A percentile compares a stretch with the other conserved stretches of the same genome.
phyloP scores from a whole-genome alignment of 2,329 filamentous ascomycete species.

The Huntiella abstrusa region DNA sequence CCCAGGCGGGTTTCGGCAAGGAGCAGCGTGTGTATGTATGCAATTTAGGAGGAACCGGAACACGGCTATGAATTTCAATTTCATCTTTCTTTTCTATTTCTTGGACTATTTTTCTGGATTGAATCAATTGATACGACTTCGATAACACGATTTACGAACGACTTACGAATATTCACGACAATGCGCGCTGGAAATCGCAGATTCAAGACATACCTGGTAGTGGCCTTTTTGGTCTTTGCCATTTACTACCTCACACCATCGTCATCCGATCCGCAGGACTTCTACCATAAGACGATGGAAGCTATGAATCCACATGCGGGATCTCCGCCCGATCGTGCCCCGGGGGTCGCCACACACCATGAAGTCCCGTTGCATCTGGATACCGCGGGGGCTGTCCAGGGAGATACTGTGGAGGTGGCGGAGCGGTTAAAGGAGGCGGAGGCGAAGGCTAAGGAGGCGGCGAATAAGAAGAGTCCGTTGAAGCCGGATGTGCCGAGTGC shows the following conservation, averaged over 20 bases:
- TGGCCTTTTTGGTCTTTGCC: constrained; percentile 7
- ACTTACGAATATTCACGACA: constrained; percentile 1
- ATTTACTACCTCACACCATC: constrained; percentile 10
- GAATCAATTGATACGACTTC: neutral
- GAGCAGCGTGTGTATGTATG: too few species aligned
- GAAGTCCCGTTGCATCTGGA: constrained; percentile 30
- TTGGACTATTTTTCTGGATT: neutral
- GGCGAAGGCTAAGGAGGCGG: constrained; percentile 46
- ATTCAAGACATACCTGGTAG: constrained; percentile 6
- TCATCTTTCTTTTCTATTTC: neutral
- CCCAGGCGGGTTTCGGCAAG: too few species aligned
- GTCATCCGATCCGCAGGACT: constrained; percentile 23
- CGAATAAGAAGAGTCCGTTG: constrained; percentile 45
- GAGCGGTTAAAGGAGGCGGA: constrained; percentile 49
- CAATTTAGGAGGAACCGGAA: too few species aligned
- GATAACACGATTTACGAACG: neutral
- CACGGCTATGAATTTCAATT: too few species aligned
- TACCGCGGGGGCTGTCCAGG: constrained; percentile 34
- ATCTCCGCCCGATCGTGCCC: constrained; percentile 19
- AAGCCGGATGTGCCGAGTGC: constrained; percentile 39
- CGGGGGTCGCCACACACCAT: constrained; percentile 19
- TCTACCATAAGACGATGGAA: constrained; percentile 40
- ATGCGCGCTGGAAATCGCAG: constrained; percentile 8
- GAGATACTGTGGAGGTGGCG: constrained; percentile 17
- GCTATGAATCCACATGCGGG: constrained; percentile 24